Evolutionary conservation across 1,284 basidiomycete species (phyloP).

Genomic region (Ustilago bromivora): DNA sequence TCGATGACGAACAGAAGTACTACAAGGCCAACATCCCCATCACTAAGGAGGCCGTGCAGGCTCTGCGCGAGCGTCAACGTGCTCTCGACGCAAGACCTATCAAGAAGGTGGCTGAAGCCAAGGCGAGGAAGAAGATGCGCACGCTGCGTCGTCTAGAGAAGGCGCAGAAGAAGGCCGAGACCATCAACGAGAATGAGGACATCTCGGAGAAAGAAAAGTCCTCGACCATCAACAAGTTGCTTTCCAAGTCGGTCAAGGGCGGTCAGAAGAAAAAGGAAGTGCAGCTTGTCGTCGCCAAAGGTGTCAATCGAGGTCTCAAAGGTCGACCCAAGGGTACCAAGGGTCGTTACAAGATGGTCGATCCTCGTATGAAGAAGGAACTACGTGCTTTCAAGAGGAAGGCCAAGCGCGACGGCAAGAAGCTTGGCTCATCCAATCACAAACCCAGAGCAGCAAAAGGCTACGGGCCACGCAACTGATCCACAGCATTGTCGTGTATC

Average conservation of each 20-base stretch:
- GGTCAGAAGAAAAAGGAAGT: constrained; percentile 79
- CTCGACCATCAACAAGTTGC: constrained; percentile 88
- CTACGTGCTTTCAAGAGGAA: constrained; percentile 64
- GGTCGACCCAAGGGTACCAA: constrained; percentile 96
- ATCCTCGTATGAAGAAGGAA: constrained; percentile 68
- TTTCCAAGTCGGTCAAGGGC: constrained; percentile 77
- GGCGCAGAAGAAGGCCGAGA: constrained; percentile 95
- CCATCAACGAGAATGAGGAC: constrained; percentile 86
- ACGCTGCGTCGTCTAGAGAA: constrained; percentile 87
- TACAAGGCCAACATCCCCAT: constrained; percentile 96
- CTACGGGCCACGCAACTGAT: constrained; percentile 51
- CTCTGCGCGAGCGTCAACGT: constrained; percentile 88
- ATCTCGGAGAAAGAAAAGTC: constrained; percentile 87
- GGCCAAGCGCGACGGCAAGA: constrained; percentile 67
- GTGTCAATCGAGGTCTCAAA: constrained; percentile 87
- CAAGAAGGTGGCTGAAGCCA: constrained; percentile 99
- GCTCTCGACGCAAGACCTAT: constrained; percentile 96
- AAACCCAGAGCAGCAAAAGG: constrained; percentile 58
- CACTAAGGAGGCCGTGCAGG: constrained; percentile 92
- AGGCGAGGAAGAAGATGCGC: constrained; percentile 94
- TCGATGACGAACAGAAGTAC: constrained; percentile 93
- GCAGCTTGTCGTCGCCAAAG: constrained; percentile 92
- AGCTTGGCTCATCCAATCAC: constrained; percentile 54
- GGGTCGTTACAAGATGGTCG: constrained; percentile 73
- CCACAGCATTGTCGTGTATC: neutral